These are phyloP conservation scores for Melampsora americana DNA, from an alignment of 1,284 basidiomycete genomes.

Conservation along the genomic window DNA sequence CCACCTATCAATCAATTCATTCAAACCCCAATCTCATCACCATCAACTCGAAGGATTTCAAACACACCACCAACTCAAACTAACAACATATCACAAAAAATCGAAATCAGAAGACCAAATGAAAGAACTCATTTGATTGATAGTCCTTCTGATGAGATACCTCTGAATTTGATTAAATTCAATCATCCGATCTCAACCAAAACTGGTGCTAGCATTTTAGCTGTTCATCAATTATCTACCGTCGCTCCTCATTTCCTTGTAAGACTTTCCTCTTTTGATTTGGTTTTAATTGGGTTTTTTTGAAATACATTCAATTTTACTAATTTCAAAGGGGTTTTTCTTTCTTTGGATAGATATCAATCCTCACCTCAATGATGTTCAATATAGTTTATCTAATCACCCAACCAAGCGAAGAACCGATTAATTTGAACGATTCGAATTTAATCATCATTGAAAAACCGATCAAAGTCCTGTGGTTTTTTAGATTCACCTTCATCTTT, in stretches of 20 bases:
- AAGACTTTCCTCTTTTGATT: background rate
- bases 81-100: too few species aligned
- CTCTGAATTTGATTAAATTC: background rate
- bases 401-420: background rate
- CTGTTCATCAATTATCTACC: slow-evolving; percentile 17
- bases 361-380: slow-evolving; percentile 15
- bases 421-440: too few species aligned
- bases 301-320: background rate
- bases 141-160: background rate
- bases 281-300: background rate
- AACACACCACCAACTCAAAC: background rate
- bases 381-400: slow-evolving; percentile 11
- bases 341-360: slow-evolving; percentile 9
- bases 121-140: background rate
- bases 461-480: slow-evolving; percentile 2
- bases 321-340: background rate
- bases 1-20: background rate
- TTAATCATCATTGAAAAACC: background rate
- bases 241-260: slow-evolving; percentile 37
- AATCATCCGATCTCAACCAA: background rate
- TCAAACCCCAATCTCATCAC: background rate
- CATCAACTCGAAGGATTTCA: background rate
- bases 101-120: background rate
- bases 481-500: background rate
- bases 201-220: slow-evolving; percentile 6